Evolutionary conservation across 345 rosid species (phyloP), one percentile per base, ranked within the genome.

Genomic region (Eucalyptus marginata): DNA sequence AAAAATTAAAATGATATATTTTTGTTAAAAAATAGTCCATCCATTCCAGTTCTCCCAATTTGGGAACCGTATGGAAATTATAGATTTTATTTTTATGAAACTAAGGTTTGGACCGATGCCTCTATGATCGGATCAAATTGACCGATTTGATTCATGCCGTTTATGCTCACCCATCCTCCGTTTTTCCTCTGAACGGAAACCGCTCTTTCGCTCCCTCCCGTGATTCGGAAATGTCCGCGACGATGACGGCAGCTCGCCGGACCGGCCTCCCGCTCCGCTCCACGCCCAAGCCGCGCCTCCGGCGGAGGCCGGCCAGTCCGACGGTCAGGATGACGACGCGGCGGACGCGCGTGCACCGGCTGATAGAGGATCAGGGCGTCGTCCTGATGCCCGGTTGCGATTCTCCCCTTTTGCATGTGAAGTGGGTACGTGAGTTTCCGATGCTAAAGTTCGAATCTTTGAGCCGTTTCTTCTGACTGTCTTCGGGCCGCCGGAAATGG

Each of bases 401-500:
- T 58, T 59, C 66, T 25, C 66, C 66, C 31, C 66, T 59, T 27
- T 59, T 24, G 66, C 66, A 59, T 25, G 31, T 59, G 66, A 59
- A 59, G 29, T 59, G 66, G 66, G 66, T 59, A 1, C 11, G 66
- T 13, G 66, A 68, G 7, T 31, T 31, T 31, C 43, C 20, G 3
- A 68, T 17, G 24, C 43, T 68, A 7, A 16, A 68, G 80, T 68
- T 68, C 13, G 80, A 1, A 17, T 33, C 22, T 68, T 68, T 33
- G 44, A 68, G 80, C 80, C 3, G 80, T 33, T 90, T 86, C 36
- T 54, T 76, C 88, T 56, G 64, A 22, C 13, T 46, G 24, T 88
- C 27, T 86, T 87, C 87, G 89, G 95, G 87, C 94, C 92, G 24
- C 93, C 95, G 86, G 94, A 95, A 87, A 93, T 94, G 95, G 94